phyloP scores from a whole-genome alignment of 148 eudicot species.

The Bassia scoparia region DNA sequence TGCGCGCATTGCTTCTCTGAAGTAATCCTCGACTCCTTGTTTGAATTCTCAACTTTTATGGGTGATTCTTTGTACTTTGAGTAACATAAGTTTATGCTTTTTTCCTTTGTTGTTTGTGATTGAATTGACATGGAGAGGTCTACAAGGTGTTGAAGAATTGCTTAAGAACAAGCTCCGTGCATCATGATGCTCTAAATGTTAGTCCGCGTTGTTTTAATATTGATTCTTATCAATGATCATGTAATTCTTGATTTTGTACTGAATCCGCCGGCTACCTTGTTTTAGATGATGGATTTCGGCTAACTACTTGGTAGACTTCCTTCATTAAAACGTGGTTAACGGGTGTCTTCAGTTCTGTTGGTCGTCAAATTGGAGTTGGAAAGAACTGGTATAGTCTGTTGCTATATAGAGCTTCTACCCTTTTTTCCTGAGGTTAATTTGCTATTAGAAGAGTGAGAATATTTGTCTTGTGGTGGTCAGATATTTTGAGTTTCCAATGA shows the following conservation, averaged over 20 bases:
- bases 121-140: slow-evolving; percentile 89
- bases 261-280: slow-evolving; percentile 6
- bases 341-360: slow-evolving; percentile 82
- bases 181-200: slow-evolving; percentile 89
- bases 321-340: slow-evolving; percentile 80
- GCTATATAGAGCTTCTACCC: not conserved
- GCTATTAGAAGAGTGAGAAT: not conserved
- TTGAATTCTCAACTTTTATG: not conserved
- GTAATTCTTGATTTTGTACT: not conserved
- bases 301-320: slow-evolving; percentile 95
- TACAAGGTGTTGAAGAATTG: slow-evolving; percentile 93
- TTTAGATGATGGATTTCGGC: slow-evolving; percentile 89
- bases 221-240: not conserved
- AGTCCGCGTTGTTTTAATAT: slow-evolving; percentile 22
- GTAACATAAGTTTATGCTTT: not conserved
- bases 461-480: slow-evolving; percentile 31
- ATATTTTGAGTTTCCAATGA: slow-evolving; percentile 94
- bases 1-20: slow-evolving; percentile 78
- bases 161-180: slow-evolving; percentile 93
- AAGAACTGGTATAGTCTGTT: slow-evolving; percentile 67
- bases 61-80: not conserved
- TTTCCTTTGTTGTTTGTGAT: not conserved
- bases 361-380: slow-evolving; percentile 96
- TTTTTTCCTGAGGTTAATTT: not conserved
- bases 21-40: slow-evolving; percentile 42